These are phyloP conservation scores for Pseudogymnoascus sp. DNA, from an alignment of 2,329 filamentous ascomycete genomes.

Conservation along the genomic window DNA sequence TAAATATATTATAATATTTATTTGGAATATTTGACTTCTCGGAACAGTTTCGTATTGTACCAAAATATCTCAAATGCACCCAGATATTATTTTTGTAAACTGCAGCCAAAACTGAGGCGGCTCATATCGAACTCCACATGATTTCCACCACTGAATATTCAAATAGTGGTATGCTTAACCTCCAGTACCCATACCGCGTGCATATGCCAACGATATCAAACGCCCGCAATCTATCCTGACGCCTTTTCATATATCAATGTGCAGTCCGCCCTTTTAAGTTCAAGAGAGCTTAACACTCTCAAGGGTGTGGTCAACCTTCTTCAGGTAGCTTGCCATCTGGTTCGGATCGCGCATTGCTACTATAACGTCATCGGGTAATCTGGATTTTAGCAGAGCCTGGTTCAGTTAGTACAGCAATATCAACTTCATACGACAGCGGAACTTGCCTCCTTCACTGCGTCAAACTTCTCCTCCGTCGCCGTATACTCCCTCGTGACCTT, in stretches of 20 bases:
- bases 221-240: conserved; percentile 3
- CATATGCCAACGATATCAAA: not conserved
- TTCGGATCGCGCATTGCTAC: conserved; percentile 74
- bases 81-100: not conserved
- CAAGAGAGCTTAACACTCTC: conserved; percentile 35
- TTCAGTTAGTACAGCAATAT: not conserved
- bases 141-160: not conserved
- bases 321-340: conserved; percentile 58
- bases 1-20: not conserved
- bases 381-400: conserved; percentile 40
- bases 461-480: conserved; percentile 74
- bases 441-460: conserved; percentile 61
- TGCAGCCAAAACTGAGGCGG: not conserved
- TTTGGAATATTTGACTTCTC: not conserved
- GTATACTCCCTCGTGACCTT: conserved; percentile 85
- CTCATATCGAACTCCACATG: not conserved
- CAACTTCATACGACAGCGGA: not conserved
- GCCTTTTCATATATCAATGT: not conserved
- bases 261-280: not conserved
- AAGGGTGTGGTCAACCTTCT: conserved; percentile 57
- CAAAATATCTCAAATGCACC: not conserved
- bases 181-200: not conserved
- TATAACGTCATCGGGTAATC: conserved; percentile 61
- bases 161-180: not conserved
- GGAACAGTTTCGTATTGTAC: not conserved